Evolutionary conservation across 257 asterid genomes (phyloP).

Genomic region (Schizonepeta tenuifolia): DNA sequence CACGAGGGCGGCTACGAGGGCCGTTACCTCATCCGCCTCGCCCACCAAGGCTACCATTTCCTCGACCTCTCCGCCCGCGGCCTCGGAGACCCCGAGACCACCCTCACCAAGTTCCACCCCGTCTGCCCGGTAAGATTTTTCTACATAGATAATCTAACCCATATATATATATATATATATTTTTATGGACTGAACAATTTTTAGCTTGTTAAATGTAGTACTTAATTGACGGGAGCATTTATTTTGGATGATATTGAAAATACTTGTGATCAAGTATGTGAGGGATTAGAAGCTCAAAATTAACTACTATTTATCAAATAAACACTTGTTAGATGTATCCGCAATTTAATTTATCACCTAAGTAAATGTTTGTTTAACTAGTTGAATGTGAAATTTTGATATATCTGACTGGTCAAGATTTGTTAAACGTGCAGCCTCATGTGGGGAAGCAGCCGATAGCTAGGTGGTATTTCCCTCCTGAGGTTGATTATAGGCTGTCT

Average conservation of each 20-base stretch:
- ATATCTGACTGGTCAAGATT: not conserved
- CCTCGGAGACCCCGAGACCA: slow-evolving; percentile 87
- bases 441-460: slow-evolving; percentile 92
- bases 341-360: too few species aligned
- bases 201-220: not conserved
- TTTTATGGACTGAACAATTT: not conserved
- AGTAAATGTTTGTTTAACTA: too few species aligned
- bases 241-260: too few species aligned
- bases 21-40: slow-evolving; percentile 69
- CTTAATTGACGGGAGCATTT: not conserved
- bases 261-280: too few species aligned
- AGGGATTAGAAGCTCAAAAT: too few species aligned
- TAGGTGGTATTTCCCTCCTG: slow-evolving; percentile 93
- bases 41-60: slow-evolving; percentile 76
- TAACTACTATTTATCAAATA: too few species aligned
- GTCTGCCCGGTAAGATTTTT: slow-evolving; percentile 75
- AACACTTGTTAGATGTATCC: too few species aligned
- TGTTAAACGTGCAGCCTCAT: slow-evolving; percentile 56
- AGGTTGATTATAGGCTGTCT: slow-evolving; percentile 88
- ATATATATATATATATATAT: too few species aligned
- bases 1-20: slow-evolving; percentile 95
- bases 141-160: too few species aligned
- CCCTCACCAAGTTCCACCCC: slow-evolving; percentile 85
- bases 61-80: slow-evolving; percentile 85
- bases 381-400: not conserved